Evolutionary conservation across 139 green algal species (phyloP).

Genomic region (Limnomonas spitsbergensis): DNA sequence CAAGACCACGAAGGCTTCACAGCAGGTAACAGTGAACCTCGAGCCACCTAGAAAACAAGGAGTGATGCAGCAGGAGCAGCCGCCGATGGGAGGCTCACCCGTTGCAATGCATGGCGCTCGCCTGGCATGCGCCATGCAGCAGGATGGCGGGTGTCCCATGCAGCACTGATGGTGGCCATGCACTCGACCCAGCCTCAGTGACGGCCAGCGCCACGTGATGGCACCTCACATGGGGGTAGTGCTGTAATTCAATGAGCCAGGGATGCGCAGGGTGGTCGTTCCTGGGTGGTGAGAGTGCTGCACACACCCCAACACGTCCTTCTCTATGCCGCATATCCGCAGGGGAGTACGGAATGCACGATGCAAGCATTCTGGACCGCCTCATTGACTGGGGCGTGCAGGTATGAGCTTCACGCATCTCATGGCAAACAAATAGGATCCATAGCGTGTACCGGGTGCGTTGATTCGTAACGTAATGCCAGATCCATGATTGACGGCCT

Average conservation of each 20-base stretch:
- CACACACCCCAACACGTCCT: too few relatives aligned
- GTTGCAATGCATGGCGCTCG: not conserved
- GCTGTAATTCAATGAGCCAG: too few relatives aligned
- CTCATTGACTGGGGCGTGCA: conserved; percentile 59
- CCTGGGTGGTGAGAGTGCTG: too few relatives aligned
- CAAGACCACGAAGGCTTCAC: conserved; percentile 30
- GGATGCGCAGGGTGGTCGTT: too few relatives aligned
- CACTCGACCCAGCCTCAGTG: not conserved
- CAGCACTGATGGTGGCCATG: not conserved
- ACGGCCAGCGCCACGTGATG: too few relatives aligned
- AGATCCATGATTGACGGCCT: too few relatives aligned
- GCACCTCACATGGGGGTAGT: too few relatives aligned
- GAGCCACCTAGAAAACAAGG: not conserved
- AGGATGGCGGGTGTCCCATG: too few relatives aligned
- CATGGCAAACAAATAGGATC: too few relatives aligned
- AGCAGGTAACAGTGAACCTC: conserved; percentile 16
- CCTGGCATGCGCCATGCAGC: not conserved
- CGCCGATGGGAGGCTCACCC: not conserved
- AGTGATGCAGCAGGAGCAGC: not conserved
- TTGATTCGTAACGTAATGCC: too few relatives aligned
- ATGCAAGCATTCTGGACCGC: conserved; percentile 48
- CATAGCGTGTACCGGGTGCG: too few relatives aligned
- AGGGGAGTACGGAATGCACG: conserved; percentile 63
- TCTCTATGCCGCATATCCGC: too few relatives aligned
- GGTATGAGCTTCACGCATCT: not conserved